Percentiles rank a stretch among this genome's conserved stretches.
Evolutionary conservation across 106 monocot genomes (phyloP).

Genomic region (Vanilla planifolia): DNA sequence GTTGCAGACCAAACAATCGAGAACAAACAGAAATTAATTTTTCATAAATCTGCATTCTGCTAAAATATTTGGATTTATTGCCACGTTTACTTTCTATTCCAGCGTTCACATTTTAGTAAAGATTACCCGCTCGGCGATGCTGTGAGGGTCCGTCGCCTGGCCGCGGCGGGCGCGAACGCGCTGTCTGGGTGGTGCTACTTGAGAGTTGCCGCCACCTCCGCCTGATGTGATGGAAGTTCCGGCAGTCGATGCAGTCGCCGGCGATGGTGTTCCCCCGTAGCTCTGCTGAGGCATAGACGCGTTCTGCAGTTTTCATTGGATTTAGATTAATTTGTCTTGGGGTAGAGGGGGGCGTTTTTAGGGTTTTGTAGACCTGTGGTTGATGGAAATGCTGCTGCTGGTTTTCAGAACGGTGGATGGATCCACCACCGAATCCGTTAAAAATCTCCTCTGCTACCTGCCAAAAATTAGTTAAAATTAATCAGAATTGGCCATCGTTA

Average conservation of each 20-base stretch:
- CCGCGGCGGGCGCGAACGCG: conserved; percentile 76
- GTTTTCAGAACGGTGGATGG: neutral
- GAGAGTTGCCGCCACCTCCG: conserved; percentile 8
- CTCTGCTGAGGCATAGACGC: conserved; percentile 28
- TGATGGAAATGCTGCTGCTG: conserved; percentile 34
- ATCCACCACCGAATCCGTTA: conserved; percentile 27
- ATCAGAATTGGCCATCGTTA: neutral
- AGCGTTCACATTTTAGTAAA: neutral
- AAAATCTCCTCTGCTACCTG: conserved; percentile 45
- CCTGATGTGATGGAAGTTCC: conserved; percentile 19
- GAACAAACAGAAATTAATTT: neutral
- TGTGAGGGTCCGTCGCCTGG: conserved; percentile 95
- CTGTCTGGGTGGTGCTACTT: conserved; percentile 57
- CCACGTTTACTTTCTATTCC: no score
- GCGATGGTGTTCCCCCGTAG: conserved; percentile 34
- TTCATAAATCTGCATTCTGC: neutral
- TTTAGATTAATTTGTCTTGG: neutral
- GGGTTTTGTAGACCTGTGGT: conserved; percentile 21
- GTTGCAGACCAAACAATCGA: neutral
- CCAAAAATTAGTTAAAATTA: neutral
- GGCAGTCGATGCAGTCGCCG: conserved; percentile 9
- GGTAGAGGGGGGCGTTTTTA: neutral
- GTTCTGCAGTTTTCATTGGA: conserved; percentile 3
- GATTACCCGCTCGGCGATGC: conserved; percentile 91
- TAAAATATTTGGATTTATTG: conserved; percentile 13